phyloP scores from a whole-genome alignment of 345 rosid genomes.

The Toxicodendron radicans region DNA sequence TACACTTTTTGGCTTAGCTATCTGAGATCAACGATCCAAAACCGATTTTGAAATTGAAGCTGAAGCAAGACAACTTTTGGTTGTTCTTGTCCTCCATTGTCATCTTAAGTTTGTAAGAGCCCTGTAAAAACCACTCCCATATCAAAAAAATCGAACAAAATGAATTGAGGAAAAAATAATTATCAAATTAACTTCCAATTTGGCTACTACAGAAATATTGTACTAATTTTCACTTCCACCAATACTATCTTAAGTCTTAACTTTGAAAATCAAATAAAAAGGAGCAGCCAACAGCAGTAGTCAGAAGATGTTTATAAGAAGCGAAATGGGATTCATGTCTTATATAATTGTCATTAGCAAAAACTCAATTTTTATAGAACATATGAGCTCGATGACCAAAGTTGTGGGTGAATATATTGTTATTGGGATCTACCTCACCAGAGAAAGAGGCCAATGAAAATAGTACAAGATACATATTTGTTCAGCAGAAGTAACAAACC shows the following conservation, averaged over 20 bases:
- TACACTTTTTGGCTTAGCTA: not conserved
- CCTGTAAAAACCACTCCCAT: conserved; percentile 37
- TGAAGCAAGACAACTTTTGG: conserved; percentile 54
- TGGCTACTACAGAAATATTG: not conserved
- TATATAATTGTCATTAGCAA: no score
- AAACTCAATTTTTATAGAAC: no score
- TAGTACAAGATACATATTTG: no score
- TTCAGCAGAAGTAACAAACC: not conserved
- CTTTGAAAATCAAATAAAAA: not conserved
- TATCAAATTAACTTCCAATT: not conserved
- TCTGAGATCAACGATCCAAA: conserved; percentile 22
- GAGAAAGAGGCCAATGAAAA: no score
- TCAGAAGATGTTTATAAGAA: not conserved
- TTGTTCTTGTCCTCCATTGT: conserved; percentile 41
- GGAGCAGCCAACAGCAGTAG: not conserved
- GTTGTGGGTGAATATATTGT: not conserved
- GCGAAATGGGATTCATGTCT: not conserved
- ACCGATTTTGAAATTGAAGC: conserved; percentile 51
- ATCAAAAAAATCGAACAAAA: not conserved
- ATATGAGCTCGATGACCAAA: not conserved
- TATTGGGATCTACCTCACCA: no score
- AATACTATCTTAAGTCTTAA: no score
- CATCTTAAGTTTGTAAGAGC: conserved; percentile 57
- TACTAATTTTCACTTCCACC: not conserved
- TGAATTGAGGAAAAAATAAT: not conserved